Base-by-base conservation (phyloP, 768 basidiomycete species). In the Panaeolus cyanescens region DNA sequence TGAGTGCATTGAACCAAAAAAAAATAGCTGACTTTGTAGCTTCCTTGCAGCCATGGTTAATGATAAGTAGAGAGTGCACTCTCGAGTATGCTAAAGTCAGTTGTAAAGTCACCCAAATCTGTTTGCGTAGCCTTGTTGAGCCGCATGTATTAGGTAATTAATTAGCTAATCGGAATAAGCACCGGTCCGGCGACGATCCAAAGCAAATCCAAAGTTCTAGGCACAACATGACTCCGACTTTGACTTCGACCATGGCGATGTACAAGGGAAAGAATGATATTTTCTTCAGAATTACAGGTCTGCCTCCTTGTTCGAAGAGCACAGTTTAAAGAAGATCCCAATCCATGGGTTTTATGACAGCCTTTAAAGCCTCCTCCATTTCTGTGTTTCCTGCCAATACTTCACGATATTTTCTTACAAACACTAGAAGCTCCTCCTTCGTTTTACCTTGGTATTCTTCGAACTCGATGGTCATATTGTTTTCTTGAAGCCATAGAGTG, bases 31-130 rank as follows among this genome's bases (percentile, higher is more conserved):
- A 93, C 93, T 89, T 83, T 95, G 93, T 64, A 95, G 84, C 80
- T 95, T 95, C 76, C 93, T 78, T 69, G 92, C 92, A 65, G 93
- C 93, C 93, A 95, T 95, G 74, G 73, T 77, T 71, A 37, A 59
- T 60, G 50, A 58, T 53, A 60, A 63, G 56, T 54, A 37, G 61
- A 62, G 64, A 65, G 59, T 31, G 45, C 33, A 60, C 65, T 65
- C 40, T 59, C 64, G 59, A 42, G 54, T 50, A 53, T 59, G 54
- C 61, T 59, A 62, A 60, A 50, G 60, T 59, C 61, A 60, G 55
- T 65, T 34, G 42, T 61, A 28, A 55, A 54, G 55, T 42, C 54
- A n/a, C n/a, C n/a, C n/a, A 55, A 58, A 28, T 32, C 58, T 55
- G 55, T 56, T 50, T 62, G 60, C 58, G 64, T 64, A 56, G 69